A percentile compares a stretch with the other conserved stretches of the same genome.
These are phyloP conservation scores for Boletus speciosus DNA, from an alignment of 768 basidiomycete genomes.

Conservation along the genomic window DNA sequence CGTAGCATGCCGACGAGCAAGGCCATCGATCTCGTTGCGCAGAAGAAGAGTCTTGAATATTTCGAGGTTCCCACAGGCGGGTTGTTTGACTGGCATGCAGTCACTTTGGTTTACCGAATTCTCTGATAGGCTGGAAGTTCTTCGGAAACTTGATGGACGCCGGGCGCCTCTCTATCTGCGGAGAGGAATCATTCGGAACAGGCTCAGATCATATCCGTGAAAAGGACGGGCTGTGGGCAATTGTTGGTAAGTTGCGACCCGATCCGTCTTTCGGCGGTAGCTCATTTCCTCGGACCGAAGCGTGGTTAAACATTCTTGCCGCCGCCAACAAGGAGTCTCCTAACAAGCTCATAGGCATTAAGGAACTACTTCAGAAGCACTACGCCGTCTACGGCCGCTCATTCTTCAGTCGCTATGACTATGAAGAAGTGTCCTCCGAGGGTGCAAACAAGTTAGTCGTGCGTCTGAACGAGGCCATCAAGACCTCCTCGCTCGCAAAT, in stretches of 20 bases:
- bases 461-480: slow-evolving; percentile 69
- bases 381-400: slow-evolving; percentile 93
- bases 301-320: slow-evolving; percentile 96
- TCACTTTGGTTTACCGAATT: not conserved
- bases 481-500: slow-evolving; percentile 62
- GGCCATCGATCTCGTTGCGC: slow-evolving; percentile 93
- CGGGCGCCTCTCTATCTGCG: slow-evolving; percentile 94
- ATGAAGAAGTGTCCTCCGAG: slow-evolving; percentile 93
- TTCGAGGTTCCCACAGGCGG: slow-evolving; percentile 96
- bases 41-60: slow-evolving; percentile 87
- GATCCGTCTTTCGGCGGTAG: slow-evolving; percentile 3
- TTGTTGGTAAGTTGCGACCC: slow-evolving; percentile 63
- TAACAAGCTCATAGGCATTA: slow-evolving; percentile 80
- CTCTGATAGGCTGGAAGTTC: slow-evolving; percentile 89
- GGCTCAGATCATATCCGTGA: slow-evolving; percentile 99
- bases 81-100: slow-evolving; percentile 13
- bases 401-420: slow-evolving; percentile 99
- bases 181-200: slow-evolving; percentile 98
- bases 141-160: slow-evolving; percentile 99
- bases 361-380: slow-evolving; percentile 83
- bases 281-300: slow-evolving; percentile 37
- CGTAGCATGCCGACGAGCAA: slow-evolving; percentile 97
- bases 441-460: slow-evolving; percentile 85
- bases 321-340: slow-evolving; percentile 78
- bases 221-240: slow-evolving; percentile 98